phyloP scores from a whole-genome alignment of 2,329 filamentous ascomycete species.

The Cercospora nicotianae region DNA sequence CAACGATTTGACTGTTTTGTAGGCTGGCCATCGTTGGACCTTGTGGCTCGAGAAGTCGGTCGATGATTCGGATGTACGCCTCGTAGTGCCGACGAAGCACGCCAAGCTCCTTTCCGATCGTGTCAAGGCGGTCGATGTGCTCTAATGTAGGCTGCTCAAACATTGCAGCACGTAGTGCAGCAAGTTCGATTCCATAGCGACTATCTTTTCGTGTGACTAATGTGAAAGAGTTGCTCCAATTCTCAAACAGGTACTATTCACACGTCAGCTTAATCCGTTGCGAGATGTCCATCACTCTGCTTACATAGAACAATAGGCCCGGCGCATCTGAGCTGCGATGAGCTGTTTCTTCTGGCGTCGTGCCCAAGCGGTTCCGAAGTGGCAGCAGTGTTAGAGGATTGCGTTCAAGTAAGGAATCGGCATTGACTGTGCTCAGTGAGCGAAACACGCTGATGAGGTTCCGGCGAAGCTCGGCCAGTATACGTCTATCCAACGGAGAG shows the following conservation, averaged over 20 bases:
- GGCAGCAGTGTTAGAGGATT: slow-evolving; percentile 47
- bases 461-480: slow-evolving; percentile 53
- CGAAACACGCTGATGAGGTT: slow-evolving; percentile 63
- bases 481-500: slow-evolving; percentile 46
- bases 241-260: slow-evolving; percentile 62
- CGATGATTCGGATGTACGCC: slow-evolving; percentile 61
- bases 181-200: slow-evolving; percentile 50
- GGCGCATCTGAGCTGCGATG: slow-evolving; percentile 56
- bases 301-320: slow-evolving; percentile 59
- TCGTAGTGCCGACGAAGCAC: slow-evolving; percentile 62
- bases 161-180: slow-evolving; percentile 52
- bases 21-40: slow-evolving; percentile 46
- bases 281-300: not conserved
- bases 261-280: not conserved
- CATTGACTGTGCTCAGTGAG: slow-evolving; percentile 57
- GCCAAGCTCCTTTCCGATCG: slow-evolving; percentile 61
- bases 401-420: slow-evolving; percentile 37
- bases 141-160: slow-evolving; percentile 51
- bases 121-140: slow-evolving; percentile 56
- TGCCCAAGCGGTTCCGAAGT: slow-evolving; percentile 47
- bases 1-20: slow-evolving; percentile 45
- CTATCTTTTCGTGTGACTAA: slow-evolving; percentile 53
- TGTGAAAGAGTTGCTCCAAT: slow-evolving; percentile 61
- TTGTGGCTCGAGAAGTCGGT: slow-evolving; percentile 55
- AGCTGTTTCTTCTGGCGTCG: slow-evolving; percentile 48